A percentile compares a stretch with the other conserved stretches of the same genome.
These are phyloP conservation scores for Echria macrotheca DNA, from an alignment of 495 filamentous ascomycete species.

Conservation along the genomic window DNA sequence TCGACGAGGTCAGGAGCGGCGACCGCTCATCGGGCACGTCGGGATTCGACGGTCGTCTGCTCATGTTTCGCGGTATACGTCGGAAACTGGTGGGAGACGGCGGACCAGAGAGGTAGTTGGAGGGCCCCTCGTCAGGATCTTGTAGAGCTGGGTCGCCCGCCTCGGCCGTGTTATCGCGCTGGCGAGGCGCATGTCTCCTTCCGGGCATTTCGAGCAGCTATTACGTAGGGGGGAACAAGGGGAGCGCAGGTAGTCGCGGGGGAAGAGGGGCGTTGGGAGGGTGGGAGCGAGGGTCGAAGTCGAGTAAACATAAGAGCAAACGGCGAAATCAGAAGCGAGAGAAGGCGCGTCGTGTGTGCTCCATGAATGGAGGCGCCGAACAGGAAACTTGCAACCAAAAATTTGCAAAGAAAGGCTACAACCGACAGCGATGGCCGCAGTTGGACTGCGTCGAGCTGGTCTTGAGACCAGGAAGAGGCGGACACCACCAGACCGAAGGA, in stretches of 20 bases:
- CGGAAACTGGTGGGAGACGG: slow-evolving; percentile 24
- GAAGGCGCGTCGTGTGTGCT: background rate
- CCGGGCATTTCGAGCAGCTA: slow-evolving; percentile 14
- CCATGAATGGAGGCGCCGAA: background rate
- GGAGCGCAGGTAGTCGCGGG: background rate
- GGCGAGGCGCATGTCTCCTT: slow-evolving; percentile 20
- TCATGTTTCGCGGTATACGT: slow-evolving; percentile 17
- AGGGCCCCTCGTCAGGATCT: slow-evolving; percentile 11
- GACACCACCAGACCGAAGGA: too few species aligned
- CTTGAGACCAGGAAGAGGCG: too few species aligned
- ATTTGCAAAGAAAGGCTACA: background rate
- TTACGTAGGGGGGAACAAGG: background rate
- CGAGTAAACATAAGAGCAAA: background rate
- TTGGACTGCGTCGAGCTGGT: slow-evolving; percentile 4
- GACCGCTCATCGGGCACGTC: slow-evolving; percentile 43
- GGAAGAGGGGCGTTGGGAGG: background rate
- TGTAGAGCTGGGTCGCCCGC: background rate
- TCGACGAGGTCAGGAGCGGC: slow-evolving; percentile 37
- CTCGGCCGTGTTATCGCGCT: slow-evolving; percentile 13
- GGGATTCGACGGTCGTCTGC: slow-evolving; percentile 26
- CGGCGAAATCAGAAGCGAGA: background rate
- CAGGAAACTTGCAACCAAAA: background rate
- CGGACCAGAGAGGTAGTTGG: slow-evolving; percentile 27
- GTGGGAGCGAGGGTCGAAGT: background rate
- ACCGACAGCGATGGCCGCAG: slow-evolving; percentile 1